A percentile compares a stretch with the other conserved stretches of the same genome.
Conservation (phyloP, 2,329 filamentous ascomycete genomes). For the Rhynchosporium secalis region DNA sequence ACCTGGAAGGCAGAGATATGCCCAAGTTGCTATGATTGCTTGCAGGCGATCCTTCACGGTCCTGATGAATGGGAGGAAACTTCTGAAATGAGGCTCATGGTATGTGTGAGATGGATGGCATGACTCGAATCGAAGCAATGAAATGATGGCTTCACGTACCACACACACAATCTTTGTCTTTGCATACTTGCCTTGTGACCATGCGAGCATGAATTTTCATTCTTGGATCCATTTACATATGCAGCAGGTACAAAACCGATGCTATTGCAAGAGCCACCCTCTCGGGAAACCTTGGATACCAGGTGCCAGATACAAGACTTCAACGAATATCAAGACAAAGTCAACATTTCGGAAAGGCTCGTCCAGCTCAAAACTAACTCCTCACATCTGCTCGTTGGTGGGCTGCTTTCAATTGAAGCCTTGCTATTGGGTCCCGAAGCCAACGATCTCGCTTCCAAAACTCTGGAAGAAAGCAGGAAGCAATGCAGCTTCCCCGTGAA, state of each 20-base stretch:
- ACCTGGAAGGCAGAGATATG: not conserved
- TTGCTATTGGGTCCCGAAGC: not conserved
- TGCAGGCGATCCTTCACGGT: not conserved
- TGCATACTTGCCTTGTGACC: not conserved
- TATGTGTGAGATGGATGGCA: slow-evolving; percentile 26
- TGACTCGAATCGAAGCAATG: slow-evolving; percentile 25
- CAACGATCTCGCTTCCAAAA: too few relatives aligned
- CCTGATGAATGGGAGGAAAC: slow-evolving; percentile 9
- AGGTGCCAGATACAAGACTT: too few relatives aligned
- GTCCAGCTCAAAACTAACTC: not conserved
- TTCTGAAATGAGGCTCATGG: slow-evolving; percentile 9
- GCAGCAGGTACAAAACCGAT: too few relatives aligned
- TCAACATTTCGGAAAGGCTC: not conserved
- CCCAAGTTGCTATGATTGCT: slow-evolving; percentile 3
- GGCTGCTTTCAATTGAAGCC: too few relatives aligned
- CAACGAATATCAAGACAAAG: not conserved
- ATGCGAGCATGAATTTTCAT: not conserved
- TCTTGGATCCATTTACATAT: too few relatives aligned
- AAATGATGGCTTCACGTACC: slow-evolving; percentile 31
- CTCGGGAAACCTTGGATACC: too few relatives aligned
- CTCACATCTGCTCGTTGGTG: too few relatives aligned
- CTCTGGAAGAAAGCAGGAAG: not conserved
- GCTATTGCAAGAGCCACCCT: too few relatives aligned
- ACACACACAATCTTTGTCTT: not conserved
- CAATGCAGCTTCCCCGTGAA: not conserved